These are phyloP conservation scores for Suhomyces yuchorum DNA, from an alignment of 1,139 yeast species.

Conservation along the genomic window DNA sequence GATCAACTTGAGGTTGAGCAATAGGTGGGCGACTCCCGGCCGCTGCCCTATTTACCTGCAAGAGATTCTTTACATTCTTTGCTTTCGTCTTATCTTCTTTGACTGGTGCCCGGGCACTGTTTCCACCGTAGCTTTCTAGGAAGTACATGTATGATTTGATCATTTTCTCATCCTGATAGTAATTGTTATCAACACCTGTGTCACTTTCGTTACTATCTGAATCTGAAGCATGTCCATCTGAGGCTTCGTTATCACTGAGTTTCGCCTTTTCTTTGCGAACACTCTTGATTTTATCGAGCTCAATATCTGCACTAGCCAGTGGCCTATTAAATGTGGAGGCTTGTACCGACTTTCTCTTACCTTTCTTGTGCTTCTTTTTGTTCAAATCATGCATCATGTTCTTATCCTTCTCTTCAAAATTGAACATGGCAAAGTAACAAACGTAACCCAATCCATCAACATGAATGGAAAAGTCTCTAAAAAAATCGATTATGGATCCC, in stretches of 20 bases:
- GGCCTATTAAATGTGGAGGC: constrained; percentile 11
- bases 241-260: constrained; percentile 15
- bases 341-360: constrained; percentile 4
- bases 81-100: not conserved
- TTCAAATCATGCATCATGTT: constrained; percentile 46
- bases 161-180: constrained; percentile 81
- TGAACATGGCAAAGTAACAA: constrained; percentile 92
- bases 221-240: constrained; percentile 25
- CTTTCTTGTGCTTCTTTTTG: constrained; percentile 26
- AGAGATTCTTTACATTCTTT: not conserved
- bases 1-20: constrained; percentile 11
- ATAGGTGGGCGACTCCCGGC: not conserved
- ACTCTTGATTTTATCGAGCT: constrained; percentile 16
- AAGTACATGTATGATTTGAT: constrained; percentile 86
- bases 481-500: constrained; percentile 81
- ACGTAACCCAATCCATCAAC: constrained; percentile 95
- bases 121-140: constrained; percentile 71
- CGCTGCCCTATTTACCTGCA: not conserved
- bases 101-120: constrained; percentile 9
- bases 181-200: constrained; percentile 28
- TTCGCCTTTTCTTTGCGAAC: constrained; percentile 14
- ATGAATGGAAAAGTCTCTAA: constrained; percentile 84
- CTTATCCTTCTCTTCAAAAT: constrained; percentile 62
- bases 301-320: constrained; percentile 16
- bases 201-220: constrained; percentile 42